Conservation (phyloP, 768 basidiomycete genomes). For the Neoboletus subvelutipes region DNA sequence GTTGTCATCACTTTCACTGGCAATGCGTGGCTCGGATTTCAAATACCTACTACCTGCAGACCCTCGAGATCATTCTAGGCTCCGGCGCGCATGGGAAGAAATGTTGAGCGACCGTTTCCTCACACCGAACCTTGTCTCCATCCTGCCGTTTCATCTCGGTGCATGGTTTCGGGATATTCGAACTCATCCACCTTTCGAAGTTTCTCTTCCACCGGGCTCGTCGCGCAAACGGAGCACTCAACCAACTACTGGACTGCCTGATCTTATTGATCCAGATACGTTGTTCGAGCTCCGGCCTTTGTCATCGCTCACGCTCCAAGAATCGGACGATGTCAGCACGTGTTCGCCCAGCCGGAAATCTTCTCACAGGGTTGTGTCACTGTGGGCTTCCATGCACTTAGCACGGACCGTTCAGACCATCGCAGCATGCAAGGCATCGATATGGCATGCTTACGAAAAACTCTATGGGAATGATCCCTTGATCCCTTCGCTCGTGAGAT, state of each 20-base stretch:
- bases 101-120: slow-evolving; percentile 64
- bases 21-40: slow-evolving; percentile 10
- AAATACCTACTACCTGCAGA: slow-evolving; percentile 31
- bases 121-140: slow-evolving; percentile 49
- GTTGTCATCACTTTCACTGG: slow-evolving; percentile 22
- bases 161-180: slow-evolving; percentile 55
- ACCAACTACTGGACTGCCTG: slow-evolving; percentile 16
- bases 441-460: slow-evolving; percentile 62
- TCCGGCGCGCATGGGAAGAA: slow-evolving; percentile 64
- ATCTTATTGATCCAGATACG: slow-evolving; percentile 29
- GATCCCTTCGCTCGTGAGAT: slow-evolving; percentile 38
- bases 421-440: slow-evolving; percentile 63
- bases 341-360: slow-evolving; percentile 14
- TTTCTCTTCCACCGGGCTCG: slow-evolving; percentile 58
- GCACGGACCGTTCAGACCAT: slow-evolving; percentile 57
- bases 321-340: slow-evolving; percentile 28
- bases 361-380: slow-evolving; percentile 35
- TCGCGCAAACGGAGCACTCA: slow-evolving; percentile 20
- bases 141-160: slow-evolving; percentile 68
- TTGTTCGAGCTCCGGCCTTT: slow-evolving; percentile 33
- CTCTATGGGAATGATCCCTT: slow-evolving; percentile 42
- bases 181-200: slow-evolving; percentile 45
- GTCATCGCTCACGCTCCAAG: slow-evolving; percentile 22
- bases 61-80: slow-evolving; percentile 60
- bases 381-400: slow-evolving; percentile 65